Base-by-base conservation (phyloP, 2,329 filamentous ascomycete species). In the Aureobasidium subglaciale region DNA sequence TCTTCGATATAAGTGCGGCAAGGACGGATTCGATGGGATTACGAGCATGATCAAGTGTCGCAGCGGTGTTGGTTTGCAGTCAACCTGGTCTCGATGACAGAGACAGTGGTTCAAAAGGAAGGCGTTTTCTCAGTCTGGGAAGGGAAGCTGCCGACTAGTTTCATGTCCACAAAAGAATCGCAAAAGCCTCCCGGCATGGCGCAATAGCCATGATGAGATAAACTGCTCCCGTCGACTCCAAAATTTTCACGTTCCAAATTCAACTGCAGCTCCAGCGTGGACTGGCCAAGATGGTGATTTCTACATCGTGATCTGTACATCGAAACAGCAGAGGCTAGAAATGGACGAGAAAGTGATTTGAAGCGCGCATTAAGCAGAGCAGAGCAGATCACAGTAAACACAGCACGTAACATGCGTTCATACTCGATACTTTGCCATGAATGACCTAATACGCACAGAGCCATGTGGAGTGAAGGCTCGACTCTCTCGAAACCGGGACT, bases 1-100 rank as follows among this genome's bases (percentile, higher is more conserved):
- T 68, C 66, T 61, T 65, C 69, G 67, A 70, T 71, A 70, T 71
- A 65, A 63, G 48, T 59, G 45, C 55, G 32, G 32, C 20, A 32
- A 37, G 4, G 34, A 40, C 46, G 27, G 35, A 49, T 27, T 41
- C 43, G 43, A 32, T 38, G 42, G 54, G 42, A 48, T 56, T 34
- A 46, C 32, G 54, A 56, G 54, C 40, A 56, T 56, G 54, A 49
- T 32, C 50, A 52, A 38, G 53, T 45, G 41, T 55, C 40, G 53
- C 41, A 48, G 34, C 34, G 54, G 54, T 56, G 41, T 55, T 46
- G 53, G 38, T 56, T 56, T 49, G 54, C 54, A 56, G 54, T 56
- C 54, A 40, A 56, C 24, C 41, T 49, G 54, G 54, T 25, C 40
- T 49, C 34, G 41, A 34, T 43, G 32, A 38, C 29, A 43, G 41